Evolutionary conservation across 23 red algal genomes (phyloP), one percentile per base, ranked within the genome.

Genomic region (Agarophyton chilense): DNA sequence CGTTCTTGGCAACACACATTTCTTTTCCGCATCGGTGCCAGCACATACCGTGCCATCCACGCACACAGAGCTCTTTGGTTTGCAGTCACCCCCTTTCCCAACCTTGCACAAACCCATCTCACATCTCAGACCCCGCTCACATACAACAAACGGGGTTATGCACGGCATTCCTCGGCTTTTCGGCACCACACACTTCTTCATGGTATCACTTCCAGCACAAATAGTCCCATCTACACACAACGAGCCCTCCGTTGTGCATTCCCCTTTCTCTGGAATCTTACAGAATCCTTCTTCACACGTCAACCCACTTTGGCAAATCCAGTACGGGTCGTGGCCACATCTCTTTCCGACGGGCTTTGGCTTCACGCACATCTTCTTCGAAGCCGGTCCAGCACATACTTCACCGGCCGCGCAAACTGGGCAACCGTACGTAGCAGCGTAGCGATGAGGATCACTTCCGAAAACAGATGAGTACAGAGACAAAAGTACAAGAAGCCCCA

Each of bases 131-230:
- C 70, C 64, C 33, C 40, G 4, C 49, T 39, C 68, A 44, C 84
- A 88, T 6, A 78, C 35, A 63, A 63, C 72, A 39, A 52, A 88
- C 36, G 84, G 84, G 40, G 72, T 50, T 31, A 45, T 22, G 41
- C 84, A 88, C 21, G 25, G n/a, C 32, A 13, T 26, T 45, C 84
- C 84, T 5, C n/a, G 14, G 1, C 11, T 21, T 63, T 55, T 88
- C 84, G 84, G 84, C 21, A 41, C 57, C 31, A 88, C 68, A 45
- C 84, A 88, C 32, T 47, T 51, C 84, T 77, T 77, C 53, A 43
- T 86, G 31, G 10, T 45, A 11, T 45, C 38, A 6, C 19, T 65
- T 34, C 81, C 81, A 3, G 81, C 81, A 42, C 81, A 86, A 10
- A 76, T 18, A 11, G 32, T 38, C 3, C 74, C 74, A 57, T 33